Conservation (phyloP, 1,284 basidiomycete species). For the Rhodotorula sp. region DNA sequence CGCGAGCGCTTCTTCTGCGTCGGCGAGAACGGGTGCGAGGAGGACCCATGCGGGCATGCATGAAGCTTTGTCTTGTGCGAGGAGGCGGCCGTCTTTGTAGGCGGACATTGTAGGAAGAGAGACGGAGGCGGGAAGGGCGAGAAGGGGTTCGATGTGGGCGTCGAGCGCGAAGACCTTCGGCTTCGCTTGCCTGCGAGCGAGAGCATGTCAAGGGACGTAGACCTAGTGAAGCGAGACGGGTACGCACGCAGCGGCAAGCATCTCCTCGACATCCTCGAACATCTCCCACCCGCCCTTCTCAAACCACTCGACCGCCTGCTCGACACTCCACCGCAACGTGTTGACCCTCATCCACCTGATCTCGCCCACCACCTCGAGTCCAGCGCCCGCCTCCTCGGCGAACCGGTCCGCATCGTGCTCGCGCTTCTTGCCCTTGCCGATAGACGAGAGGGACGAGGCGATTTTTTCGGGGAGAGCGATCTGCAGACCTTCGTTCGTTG, state of each 20-base stretch:
- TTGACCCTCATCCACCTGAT: conserved; percentile 67
- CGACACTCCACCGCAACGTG: conserved; percentile 64
- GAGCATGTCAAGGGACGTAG: neutral
- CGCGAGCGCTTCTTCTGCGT: conserved; percentile 40
- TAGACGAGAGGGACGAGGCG: conserved; percentile 33
- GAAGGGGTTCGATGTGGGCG: conserved; percentile 63
- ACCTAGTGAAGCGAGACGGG: too few relatives aligned
- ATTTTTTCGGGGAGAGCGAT: conserved; percentile 36
- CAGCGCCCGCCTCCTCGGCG: conserved; percentile 25
- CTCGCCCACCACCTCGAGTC: conserved; percentile 29
- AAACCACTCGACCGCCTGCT: conserved; percentile 58
- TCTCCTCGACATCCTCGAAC: conserved; percentile 32
- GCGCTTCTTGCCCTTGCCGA: conserved; percentile 43
- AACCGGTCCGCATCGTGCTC: conserved; percentile 31
- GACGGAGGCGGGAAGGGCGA: conserved; percentile 57
- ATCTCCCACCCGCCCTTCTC: conserved; percentile 42
- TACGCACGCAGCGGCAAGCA: conserved; percentile 36
- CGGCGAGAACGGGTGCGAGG: conserved; percentile 52
- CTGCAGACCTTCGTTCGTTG: conserved; percentile 41
- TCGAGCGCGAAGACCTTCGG: conserved; percentile 69
- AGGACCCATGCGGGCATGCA: conserved; percentile 91
- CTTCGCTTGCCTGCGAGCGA: conserved; percentile 38
- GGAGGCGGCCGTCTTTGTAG: conserved; percentile 74
- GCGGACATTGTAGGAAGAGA: conserved; percentile 45
- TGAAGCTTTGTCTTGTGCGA: conserved; percentile 95